A percentile compares a stretch with the other conserved stretches of the same genome.
Evolutionary conservation across 2,329 filamentous ascomycete species (phyloP).

Genomic region (Blastomyces parvus): DNA sequence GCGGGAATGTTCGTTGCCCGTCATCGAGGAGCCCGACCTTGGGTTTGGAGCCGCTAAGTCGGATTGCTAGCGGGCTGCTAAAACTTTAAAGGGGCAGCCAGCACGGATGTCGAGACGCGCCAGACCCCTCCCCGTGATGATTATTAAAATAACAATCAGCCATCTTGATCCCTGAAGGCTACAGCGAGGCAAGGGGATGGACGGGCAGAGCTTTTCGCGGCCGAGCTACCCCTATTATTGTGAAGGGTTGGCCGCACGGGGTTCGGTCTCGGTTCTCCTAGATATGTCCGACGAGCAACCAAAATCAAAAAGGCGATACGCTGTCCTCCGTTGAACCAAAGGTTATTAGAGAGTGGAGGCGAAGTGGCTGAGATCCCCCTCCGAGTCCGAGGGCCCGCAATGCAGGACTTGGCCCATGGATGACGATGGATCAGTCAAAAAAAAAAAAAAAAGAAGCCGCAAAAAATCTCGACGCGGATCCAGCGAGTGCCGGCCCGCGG

Average conservation of each 20-base stretch:
- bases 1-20: not conserved
- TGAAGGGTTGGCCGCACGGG: not conserved
- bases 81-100: not conserved
- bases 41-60: not conserved
- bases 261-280: not conserved
- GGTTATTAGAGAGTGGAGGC: not conserved
- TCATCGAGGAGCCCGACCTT: not conserved
- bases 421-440: too few species aligned
- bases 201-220: not conserved
- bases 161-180: not conserved
- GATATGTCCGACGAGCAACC: not conserved
- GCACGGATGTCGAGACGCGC: not conserved
- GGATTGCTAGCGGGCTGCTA: not conserved
- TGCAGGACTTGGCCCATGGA: not conserved
- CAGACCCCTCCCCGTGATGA: not conserved
- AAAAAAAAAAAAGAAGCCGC: not conserved
- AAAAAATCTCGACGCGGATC: not conserved
- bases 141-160: not conserved
- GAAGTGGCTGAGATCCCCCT: not conserved
- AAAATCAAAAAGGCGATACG: too few species aligned
- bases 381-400: too few species aligned
- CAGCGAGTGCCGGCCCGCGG: not conserved
- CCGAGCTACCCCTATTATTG: not conserved
- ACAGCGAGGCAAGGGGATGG: not conserved
- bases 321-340: too few species aligned